Evolutionary conservation across 148 eudicot species (phyloP), one percentile per base, ranked within the genome.

Genomic region (Vaccinium corymbosum): DNA sequence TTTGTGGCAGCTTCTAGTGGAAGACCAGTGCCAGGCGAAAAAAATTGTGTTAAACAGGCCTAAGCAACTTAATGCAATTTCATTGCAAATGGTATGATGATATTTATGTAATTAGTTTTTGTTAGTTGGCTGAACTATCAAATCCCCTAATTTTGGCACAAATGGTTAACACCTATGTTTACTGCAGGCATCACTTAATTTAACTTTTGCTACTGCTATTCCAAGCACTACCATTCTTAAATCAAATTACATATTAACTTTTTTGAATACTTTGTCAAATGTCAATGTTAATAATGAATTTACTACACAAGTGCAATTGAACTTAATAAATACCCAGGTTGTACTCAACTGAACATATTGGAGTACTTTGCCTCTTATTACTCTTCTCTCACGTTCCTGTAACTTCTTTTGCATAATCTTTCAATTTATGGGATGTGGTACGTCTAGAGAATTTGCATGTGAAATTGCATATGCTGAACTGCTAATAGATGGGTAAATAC

Each of bases 41-140:
- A 89, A 75, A 50, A 59, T 94, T 83, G 79, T 86, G 59, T 74
- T 96, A 81, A 96, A 96, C 80, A 93, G 98, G 87, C 92, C 98
- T 14, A 96, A 89, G 90, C 98, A 96, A 87, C 89, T 96, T 80
- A 96, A 96, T 93, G 98, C 98, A 42, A 91, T 94, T 66, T 91
- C 94, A 13, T 84, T 70, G 76, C 84, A 81, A 80, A 96, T 96
- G 98, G 98, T 95, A 92, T 83, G 90, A n/a, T 14, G 52, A 50
- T 55, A 29, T 71, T 80, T 46, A 16, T 55, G 76, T 5, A 79
- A 64, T 76, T 46, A n/a, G 25, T 42, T 74, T 74, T 48, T 83
- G 46, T 59, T 38, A 16, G 13, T 61, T 77, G 71, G 46, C 25
- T 66, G 52, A 81, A 38, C 80, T 46, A 81, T 29, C 71, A 56